Evolutionary conservation across 2,329 filamentous ascomycete genomes (phyloP).

Genomic region (Trichoderma oligosporum): DNA sequence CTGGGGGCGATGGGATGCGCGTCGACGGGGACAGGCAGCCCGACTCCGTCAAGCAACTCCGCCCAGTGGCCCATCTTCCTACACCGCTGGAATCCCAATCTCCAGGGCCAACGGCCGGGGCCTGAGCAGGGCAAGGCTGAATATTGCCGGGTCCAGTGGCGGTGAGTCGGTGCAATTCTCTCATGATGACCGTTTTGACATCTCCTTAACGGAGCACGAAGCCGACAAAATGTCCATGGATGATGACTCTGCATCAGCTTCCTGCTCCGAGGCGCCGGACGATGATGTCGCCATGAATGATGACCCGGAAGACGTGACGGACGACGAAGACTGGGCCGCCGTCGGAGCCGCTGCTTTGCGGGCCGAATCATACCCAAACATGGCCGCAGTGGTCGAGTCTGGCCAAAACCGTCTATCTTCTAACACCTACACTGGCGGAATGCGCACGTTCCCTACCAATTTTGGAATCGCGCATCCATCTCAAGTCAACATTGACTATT

Average conservation of each 20-base stretch:
- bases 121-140: slow-evolving; percentile 46
- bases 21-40: slow-evolving; percentile 61
- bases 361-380: slow-evolving; percentile 58
- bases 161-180: slow-evolving; percentile 73
- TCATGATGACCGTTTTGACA: slow-evolving; percentile 61
- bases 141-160: slow-evolving; percentile 56
- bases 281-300: slow-evolving; percentile 66
- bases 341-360: slow-evolving; percentile 83
- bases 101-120: slow-evolving; percentile 40
- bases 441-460: slow-evolving; percentile 48
- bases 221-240: slow-evolving; percentile 93
- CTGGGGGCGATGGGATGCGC: slow-evolving; percentile 94
- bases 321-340: slow-evolving; percentile 93
- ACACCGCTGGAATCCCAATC: slow-evolving; percentile 56
- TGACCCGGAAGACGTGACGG: slow-evolving; percentile 80
- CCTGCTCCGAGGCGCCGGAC: slow-evolving; percentile 70
- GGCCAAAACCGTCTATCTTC: slow-evolving; percentile 40
- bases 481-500: slow-evolving; percentile 51
- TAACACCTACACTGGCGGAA: slow-evolving; percentile 46
- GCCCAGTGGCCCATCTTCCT: slow-evolving; percentile 34
- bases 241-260: slow-evolving; percentile 65
- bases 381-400: slow-evolving; percentile 51
- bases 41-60: slow-evolving; percentile 44
- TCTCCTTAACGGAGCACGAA: slow-evolving; percentile 74
- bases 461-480: slow-evolving; percentile 48